Conservation (phyloP, 2,329 filamentous ascomycete species). For the Pyrenophora teres region DNA sequence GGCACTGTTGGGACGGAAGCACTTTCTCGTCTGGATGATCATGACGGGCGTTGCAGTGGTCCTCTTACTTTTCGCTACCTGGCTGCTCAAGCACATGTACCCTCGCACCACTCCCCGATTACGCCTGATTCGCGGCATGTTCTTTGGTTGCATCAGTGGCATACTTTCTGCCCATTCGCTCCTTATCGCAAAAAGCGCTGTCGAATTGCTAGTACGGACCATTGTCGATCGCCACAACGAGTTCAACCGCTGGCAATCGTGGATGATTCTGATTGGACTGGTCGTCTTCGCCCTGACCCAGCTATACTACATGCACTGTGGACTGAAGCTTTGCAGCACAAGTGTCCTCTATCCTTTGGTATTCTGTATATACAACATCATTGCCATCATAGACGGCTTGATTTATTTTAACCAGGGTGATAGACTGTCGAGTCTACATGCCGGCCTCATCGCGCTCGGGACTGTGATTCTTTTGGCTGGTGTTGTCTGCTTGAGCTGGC, state of each 20-base stretch:
- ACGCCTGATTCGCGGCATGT: conserved; percentile 78
- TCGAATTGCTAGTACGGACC: conserved; percentile 88
- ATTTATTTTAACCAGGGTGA: conserved; percentile 95
- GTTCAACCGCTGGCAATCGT: conserved; percentile 94
- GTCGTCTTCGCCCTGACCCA: conserved; percentile 83
- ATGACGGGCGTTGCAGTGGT: conserved; percentile 75
- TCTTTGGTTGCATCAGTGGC: conserved; percentile 85
- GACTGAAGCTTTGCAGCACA: conserved; percentile 91
- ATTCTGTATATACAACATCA: conserved; percentile 99
- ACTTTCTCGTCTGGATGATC: conserved; percentile 89
- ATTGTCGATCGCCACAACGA: conserved; percentile 86
- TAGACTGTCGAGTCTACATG: conserved; percentile 74
- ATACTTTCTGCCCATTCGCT: conserved; percentile 93
- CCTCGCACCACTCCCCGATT: conserved; percentile 62
- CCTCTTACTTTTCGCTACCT: conserved; percentile 62
- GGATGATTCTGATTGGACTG: conserved; percentile 84
- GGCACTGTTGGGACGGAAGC: conserved; percentile 69
- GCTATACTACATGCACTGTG: conserved; percentile 92
- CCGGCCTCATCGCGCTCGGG: conserved; percentile 81
- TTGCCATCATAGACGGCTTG: conserved; percentile 93
- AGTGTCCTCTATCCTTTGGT: conserved; percentile 95
- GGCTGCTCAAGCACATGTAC: conserved; percentile 46
- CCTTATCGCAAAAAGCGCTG: conserved; percentile 92
- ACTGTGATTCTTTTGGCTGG: conserved; percentile 84
- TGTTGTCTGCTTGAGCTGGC: conserved; percentile 91